Base-by-base conservation (phyloP, 1,284 basidiomycete species). In the Cystobasidiaceae sp. region DNA sequence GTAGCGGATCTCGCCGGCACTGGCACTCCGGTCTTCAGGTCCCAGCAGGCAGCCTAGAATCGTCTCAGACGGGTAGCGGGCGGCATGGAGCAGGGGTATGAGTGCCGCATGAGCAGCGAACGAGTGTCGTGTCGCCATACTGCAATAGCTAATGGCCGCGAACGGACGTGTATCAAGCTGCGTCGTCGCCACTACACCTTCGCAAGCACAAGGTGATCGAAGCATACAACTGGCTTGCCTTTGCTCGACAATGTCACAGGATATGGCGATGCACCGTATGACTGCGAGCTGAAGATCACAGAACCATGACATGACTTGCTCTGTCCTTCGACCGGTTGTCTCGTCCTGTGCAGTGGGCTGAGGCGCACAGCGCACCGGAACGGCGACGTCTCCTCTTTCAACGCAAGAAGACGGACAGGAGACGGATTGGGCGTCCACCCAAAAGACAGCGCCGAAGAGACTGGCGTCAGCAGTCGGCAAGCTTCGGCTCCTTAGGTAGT, bases 51-150 rank as follows among this genome's bases (percentile, higher is more conserved):
- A 68, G n/a, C 79, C 79, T n/a, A 72, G 64, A 43, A 76, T 71
- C 21, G 75, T 74, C 4, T 68, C 67, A 2, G 74, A 72, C 0
- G 77, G 76, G 69, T 78, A 74, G 28, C 72, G 88, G 45, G 86
- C 84, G 9, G 84, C 83, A 74, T 89, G 87, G 32, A 88, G 81
- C 72, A 85, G 81, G 17, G 86, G 76, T 72, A 87, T 86, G 70
- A 83, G 76, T 70, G 86, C 88, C 28, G 85, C 85, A 27, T 46
- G 34, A 2, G 51, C 34, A 30, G 39, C 41, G 32, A 67, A 63
- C 13, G 21, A 23, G 50, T 67, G 48, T 25, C 28, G 13, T 8
- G 62, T 65, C 21, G 52, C 4, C 62, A 65, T 57, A 17, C 8
- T 8, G 19, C 11, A n/a, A 7, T 3, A 49, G 30, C 21, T 4